These are phyloP conservation scores for Fusarium decemcellulare DNA, from an alignment of 2,329 filamentous ascomycete species.

Conservation along the genomic window DNA sequence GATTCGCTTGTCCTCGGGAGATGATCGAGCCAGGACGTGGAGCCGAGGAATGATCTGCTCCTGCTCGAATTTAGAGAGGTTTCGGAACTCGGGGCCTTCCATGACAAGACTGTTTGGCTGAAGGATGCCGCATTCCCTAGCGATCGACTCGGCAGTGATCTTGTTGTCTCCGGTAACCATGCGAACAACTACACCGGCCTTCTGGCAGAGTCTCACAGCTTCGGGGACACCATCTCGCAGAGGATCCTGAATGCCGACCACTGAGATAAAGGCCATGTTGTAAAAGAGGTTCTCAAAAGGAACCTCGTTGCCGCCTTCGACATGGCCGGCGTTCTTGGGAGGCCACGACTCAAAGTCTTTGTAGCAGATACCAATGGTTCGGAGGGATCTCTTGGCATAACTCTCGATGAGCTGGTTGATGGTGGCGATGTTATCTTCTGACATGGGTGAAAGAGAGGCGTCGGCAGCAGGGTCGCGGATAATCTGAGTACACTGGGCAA, in stretches of 20 bases:
- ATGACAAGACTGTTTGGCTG: constrained; percentile 78
- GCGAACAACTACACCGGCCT: constrained; percentile 83
- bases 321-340: constrained; percentile 71
- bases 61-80: constrained; percentile 76
- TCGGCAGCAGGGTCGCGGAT: constrained; percentile 64
- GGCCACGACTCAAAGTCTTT: constrained; percentile 91
- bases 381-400: constrained; percentile 84
- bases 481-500: constrained; percentile 68
- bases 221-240: constrained; percentile 81
- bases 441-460: constrained; percentile 59
- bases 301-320: constrained; percentile 72
- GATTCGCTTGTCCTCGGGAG: constrained; percentile 82
- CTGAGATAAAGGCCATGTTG: constrained; percentile 76
- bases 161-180: constrained; percentile 92
- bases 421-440: constrained; percentile 66
- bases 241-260: constrained; percentile 88
- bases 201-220: constrained; percentile 80
- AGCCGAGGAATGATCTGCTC: constrained; percentile 77
- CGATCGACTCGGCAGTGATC: constrained; percentile 83
- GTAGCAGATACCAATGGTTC: constrained; percentile 88
- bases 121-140: constrained; percentile 83
- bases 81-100: constrained; percentile 84
- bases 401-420: constrained; percentile 79
- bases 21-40: constrained; percentile 81
- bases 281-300: constrained; percentile 77